phyloP scores from a whole-genome alignment of 192 early-diverging fungal species.

The Entomortierella beljakovae region DNA sequence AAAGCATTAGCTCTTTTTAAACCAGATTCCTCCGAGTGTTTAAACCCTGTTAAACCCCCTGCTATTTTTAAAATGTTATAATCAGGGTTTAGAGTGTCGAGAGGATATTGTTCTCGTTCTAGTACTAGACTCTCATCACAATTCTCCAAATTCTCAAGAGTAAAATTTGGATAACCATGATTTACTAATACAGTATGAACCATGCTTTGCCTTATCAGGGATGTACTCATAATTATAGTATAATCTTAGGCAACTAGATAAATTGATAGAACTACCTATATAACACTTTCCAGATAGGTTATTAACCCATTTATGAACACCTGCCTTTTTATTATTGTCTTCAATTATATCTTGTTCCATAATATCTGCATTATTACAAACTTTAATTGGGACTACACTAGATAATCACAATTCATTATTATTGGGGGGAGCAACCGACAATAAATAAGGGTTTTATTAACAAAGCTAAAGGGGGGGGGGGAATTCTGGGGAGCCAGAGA shows the following conservation, averaged over 20 bases:
- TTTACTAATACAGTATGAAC: too few relatives aligned
- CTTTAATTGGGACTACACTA: slow-evolving; percentile 3
- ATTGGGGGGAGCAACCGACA: neutral
- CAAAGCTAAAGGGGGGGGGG: neutral
- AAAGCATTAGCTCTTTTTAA: too few relatives aligned
- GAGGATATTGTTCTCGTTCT: too few relatives aligned
- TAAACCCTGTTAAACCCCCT: too few relatives aligned
- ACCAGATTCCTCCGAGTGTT: too few relatives aligned
- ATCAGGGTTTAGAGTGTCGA: too few relatives aligned
- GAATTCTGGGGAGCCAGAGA: too few relatives aligned
- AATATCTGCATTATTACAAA: slow-evolving; percentile 5
- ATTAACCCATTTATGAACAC: slow-evolving; percentile 33
- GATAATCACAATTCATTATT: slow-evolving; percentile 2
- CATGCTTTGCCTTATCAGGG: too few relatives aligned
- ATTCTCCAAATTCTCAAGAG: too few relatives aligned
- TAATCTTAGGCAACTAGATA: slow-evolving; percentile 9
- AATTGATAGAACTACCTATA: slow-evolving; percentile 24
- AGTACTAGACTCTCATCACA: too few relatives aligned
- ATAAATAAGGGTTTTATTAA: neutral
- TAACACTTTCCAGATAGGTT: slow-evolving; percentile 14
- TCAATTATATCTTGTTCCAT: slow-evolving; percentile 8
- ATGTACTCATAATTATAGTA: neutral
- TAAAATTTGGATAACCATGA: too few relatives aligned
- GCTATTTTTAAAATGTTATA: too few relatives aligned
- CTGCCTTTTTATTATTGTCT: slow-evolving; percentile 31